A percentile compares a stretch with the other conserved stretches of the same genome.
These are phyloP conservation scores for Penicillium pulvis DNA, from an alignment of 495 filamentous ascomycete species.

Conservation along the genomic window DNA sequence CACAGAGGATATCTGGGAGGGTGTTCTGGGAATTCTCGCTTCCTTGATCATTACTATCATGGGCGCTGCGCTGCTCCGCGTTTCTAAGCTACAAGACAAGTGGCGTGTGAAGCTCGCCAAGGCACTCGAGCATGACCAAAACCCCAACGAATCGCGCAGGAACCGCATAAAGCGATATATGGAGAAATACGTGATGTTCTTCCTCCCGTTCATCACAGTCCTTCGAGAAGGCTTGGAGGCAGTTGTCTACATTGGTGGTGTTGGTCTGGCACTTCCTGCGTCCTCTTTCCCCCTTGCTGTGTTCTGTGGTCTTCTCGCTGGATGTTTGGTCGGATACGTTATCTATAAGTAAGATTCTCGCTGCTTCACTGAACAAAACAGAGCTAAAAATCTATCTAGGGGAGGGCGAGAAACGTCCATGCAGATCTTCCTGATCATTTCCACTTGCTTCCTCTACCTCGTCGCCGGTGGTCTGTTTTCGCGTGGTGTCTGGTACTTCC, in stretches of 20 bases:
- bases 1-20: constrained; percentile 79
- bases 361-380: background rate
- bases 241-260: constrained; percentile 79
- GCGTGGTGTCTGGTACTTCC: constrained; percentile 70
- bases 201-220: constrained; percentile 81
- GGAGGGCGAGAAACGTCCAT: constrained; percentile 66
- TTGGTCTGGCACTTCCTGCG: constrained; percentile 71
- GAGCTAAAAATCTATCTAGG: constrained; percentile 30
- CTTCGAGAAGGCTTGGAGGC: constrained; percentile 83
- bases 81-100: constrained; percentile 82
- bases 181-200: constrained; percentile 81
- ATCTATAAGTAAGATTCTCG: constrained; percentile 69
- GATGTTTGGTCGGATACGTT: constrained; percentile 63
- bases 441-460: constrained; percentile 83
- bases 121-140: constrained; percentile 58
- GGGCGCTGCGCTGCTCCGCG: constrained; percentile 75
- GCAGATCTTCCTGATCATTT: constrained; percentile 77
- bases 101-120: constrained; percentile 81
- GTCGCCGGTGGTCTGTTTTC: constrained; percentile 86
- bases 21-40: constrained; percentile 69
- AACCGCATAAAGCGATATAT: constrained; percentile 61
- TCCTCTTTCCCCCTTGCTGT: constrained; percentile 74
- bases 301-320: constrained; percentile 65
- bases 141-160: constrained; percentile 22
- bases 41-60: constrained; percentile 76